Evolutionary conservation across 176 grass and related monocot species (phyloP), one percentile per base, ranked within the genome.

Genomic region (Raddia guianensis): DNA sequence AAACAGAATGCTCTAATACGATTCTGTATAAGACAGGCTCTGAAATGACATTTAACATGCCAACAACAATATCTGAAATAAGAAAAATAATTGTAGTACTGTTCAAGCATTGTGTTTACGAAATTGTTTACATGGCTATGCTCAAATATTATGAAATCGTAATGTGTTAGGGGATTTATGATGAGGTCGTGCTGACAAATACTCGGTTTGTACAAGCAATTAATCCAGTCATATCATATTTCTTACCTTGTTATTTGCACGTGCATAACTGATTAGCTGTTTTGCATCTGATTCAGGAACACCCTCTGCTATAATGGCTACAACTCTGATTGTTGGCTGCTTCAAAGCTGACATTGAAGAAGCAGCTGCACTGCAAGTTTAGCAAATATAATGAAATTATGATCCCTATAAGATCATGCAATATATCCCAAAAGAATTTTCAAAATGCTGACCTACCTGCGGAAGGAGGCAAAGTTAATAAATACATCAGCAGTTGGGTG

Each of bases 401-500:
- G 73, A 43, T 68, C 20, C 4, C 45, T 72, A 18, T 12, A 58
- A 73, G 53, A 72, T 64, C 34, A 72, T 58, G 42, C 14, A 7
- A 12, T 70, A 12, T 64, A 84, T 63, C 47, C 47, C 5, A 12
- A 76, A 52, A 73, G 13, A 6, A 57, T 74, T 42, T 77, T 14
- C 42, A 70, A 80, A 82, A 85, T 21, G 8, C 51, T 83, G 49
- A 80, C 84, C 72, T 74, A 98, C 95, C 95, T 98, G 67, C 96
- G 91, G 77, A 87, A 98, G 68, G 96, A 98, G 34, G 96, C 90
- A 59, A 95, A 98, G 82, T 98, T 98, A 87, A 95, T 95, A 85
- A 99, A 99, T 76, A 95, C 96, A 93, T 99, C 96, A 40, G 96
- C 96, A 62, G 89, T 93, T 83, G 92, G 92, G 78, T 99, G 96